Evolutionary conservation across 352 stramenopile species (phyloP).

Genomic region (Phytopythium oedochilum): DNA sequence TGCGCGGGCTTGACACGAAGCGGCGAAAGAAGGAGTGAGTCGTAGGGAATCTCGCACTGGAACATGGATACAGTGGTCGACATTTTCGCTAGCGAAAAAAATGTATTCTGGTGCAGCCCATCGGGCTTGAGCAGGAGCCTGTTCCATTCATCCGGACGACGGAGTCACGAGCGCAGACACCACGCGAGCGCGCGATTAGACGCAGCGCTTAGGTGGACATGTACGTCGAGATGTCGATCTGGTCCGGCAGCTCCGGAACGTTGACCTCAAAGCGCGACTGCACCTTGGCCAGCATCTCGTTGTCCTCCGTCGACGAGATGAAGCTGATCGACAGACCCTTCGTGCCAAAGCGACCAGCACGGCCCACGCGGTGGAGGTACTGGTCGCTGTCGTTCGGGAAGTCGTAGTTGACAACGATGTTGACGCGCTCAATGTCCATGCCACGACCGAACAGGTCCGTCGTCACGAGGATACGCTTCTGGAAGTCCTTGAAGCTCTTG

Average conservation of each 20-base stretch:
- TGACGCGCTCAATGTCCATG: conserved; percentile 99
- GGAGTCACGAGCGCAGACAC: neutral
- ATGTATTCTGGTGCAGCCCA: neutral
- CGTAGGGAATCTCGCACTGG: neutral
- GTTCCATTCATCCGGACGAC: conserved; percentile 2
- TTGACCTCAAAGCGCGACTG: conserved; percentile 99
- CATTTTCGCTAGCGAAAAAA: neutral
- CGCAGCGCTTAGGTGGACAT: conserved; percentile 79
- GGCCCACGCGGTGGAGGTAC: conserved; percentile 99
- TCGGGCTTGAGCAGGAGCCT: neutral
- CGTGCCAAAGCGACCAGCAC: conserved; percentile 99
- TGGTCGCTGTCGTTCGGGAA: conserved; percentile 98
- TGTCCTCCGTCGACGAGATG: conserved; percentile 97
- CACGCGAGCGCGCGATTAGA: conserved; percentile 10
- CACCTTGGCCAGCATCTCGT: conserved; percentile 97
- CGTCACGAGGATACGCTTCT: conserved; percentile 99
- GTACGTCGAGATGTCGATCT: conserved; percentile 99
- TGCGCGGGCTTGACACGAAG: conserved; percentile 65
- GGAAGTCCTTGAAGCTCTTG: conserved; percentile 99
- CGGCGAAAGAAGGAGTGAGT: conserved; percentile 63
- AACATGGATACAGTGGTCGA: no score
- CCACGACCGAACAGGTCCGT: conserved; percentile 99
- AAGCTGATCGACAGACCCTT: conserved; percentile 99
- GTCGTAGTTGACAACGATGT: conserved; percentile 99
- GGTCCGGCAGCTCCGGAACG: conserved; percentile 98